phyloP scores from a whole-genome alignment of 306 rosid genomes.

The Quercus wislizeni region DNA sequence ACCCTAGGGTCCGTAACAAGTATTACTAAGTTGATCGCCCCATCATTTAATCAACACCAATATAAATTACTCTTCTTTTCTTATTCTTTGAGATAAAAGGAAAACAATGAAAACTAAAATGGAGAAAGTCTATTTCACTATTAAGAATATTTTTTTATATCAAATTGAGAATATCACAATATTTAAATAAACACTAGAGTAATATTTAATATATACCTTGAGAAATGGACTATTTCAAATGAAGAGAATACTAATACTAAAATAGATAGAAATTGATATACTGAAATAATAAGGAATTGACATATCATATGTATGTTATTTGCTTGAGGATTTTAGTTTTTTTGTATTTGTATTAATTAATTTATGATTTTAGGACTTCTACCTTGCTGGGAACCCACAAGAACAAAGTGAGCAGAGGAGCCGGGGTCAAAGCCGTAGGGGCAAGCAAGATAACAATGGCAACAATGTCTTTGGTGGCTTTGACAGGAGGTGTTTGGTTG shows the following conservation, averaged over 20 bases:
- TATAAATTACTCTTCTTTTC: background rate
- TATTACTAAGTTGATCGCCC: background rate
- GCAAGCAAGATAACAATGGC: background rate
- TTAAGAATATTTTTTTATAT: no score
- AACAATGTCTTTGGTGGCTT: slow-evolving; percentile 23
- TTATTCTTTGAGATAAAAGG: background rate
- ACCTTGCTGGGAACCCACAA: slow-evolving; percentile 28
- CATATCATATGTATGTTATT: no score
- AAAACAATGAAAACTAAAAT: background rate
- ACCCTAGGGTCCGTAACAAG: slow-evolving; percentile 16
- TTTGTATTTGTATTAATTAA: background rate
- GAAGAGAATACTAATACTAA: no score
- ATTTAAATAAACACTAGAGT: no score
- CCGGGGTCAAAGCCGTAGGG: background rate
- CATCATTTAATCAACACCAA: no score
- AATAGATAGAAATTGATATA: no score
- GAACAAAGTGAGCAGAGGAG: background rate
- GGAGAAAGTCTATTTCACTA: no score
- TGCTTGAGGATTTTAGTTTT: background rate
- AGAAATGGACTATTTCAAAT: no score
- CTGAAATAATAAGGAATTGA: no score
- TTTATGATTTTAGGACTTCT: slow-evolving; percentile 17
- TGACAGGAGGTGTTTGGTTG: slow-evolving; percentile 11
- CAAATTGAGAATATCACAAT: no score
- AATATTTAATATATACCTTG: no score